Conservation (phyloP, 2,329 filamentous ascomycete species). For the Sporothrix humicola region DNA sequence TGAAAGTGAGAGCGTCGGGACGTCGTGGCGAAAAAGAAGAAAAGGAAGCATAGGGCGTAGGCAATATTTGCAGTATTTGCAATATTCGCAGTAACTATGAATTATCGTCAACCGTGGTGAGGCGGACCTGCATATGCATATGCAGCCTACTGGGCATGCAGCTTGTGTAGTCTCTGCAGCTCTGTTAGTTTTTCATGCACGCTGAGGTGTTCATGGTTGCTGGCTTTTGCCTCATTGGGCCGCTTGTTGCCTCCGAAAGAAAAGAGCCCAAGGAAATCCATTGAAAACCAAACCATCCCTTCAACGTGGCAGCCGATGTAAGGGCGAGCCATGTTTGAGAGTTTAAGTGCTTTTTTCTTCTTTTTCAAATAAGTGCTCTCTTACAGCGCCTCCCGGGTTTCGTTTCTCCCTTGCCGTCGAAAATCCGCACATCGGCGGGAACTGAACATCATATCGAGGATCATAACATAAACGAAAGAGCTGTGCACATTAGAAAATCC, state of each 20-base stretch:
- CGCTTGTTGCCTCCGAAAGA: neutral
- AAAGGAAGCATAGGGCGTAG: conserved; percentile 9
- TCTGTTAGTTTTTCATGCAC: neutral
- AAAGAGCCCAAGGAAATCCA: too few relatives aligned
- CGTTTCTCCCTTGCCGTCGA: conserved; percentile 11
- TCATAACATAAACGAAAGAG: neutral
- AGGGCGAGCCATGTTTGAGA: conserved; percentile 11
- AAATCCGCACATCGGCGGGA: neutral
- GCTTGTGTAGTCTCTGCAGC: neutral
- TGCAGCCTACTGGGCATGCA: neutral
- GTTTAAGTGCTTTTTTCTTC: neutral
- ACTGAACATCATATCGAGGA: neutral
- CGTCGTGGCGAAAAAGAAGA: neutral
- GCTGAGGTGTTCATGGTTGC: neutral
- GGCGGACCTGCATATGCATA: conserved; percentile 24
- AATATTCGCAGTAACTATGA: too few relatives aligned
- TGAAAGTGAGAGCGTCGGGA: neutral
- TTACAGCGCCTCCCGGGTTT: neutral
- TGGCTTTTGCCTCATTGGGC: neutral
- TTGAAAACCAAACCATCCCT: neutral
- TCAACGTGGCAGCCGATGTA: conserved; percentile 18
- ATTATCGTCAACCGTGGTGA: neutral
- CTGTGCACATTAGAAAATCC: neutral
- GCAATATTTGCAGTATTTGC: neutral
- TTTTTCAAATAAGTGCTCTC: neutral